Base-by-base conservation (phyloP, 2,329 filamentous ascomycete genomes). In the Ceratocystis lukuohia region DNA sequence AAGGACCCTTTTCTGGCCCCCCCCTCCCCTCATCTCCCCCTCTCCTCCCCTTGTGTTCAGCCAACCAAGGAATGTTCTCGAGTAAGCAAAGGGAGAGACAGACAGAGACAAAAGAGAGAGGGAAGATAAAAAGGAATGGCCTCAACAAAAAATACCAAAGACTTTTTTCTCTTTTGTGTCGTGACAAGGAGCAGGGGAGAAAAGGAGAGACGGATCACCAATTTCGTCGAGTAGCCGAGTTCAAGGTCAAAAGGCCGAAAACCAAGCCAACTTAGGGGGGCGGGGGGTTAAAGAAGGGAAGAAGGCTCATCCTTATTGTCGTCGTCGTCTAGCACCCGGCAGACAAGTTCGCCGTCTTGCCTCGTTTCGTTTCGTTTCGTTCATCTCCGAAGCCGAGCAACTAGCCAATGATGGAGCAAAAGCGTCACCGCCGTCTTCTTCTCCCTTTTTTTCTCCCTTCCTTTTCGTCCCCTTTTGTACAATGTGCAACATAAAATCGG, bases 401-500 rank as follows among this genome's bases (percentile, higher is more conserved):
- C 37, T 41, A 12, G 37, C 37, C 37, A 41, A 41, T 41, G 37
- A 41, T 41, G 12, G 37, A 41, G 17, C 56, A 59, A 37, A 37
- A 30, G 17, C n/a, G 56, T 15, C 28, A 30, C 5, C 15, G 15
- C 5, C 15, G 15, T 59, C 28, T 37, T 59, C 30, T 59, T 33
- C 30, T 59, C 56, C 15, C 48, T 25, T 37, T 37, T 20, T 15
- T 37, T 30, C 15, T 25, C 12, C 33, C 37, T 59, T 37, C 56
- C 56, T 37, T 37, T 59, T 30, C 30, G 30, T 25, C 15, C 25
- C n/a, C 5, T 22, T 59, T 37, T 10, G 15, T 59, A 33, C 30
- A 20, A 59, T 59, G 56, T 59, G 56, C 61, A 57, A 45, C 64
- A 61, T 65, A 30, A 62, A 28, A 57, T 65, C 56, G 56, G 44